A percentile compares a stretch with the other conserved stretches of the same genome.
Evolutionary conservation across 1,284 basidiomycete species (phyloP).

Genomic region (Microstroma glucosiphilum): DNA sequence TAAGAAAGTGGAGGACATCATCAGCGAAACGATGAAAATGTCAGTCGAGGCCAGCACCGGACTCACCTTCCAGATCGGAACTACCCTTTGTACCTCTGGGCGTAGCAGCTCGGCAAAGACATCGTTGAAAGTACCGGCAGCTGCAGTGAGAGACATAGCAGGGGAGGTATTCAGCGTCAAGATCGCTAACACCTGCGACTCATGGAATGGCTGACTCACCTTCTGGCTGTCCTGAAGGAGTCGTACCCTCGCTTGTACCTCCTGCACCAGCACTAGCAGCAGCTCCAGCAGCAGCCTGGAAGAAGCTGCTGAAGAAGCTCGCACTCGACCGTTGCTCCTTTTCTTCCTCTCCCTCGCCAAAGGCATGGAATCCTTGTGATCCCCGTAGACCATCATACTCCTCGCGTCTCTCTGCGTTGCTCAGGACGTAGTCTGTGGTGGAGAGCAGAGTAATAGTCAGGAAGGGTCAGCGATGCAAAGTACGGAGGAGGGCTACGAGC

Average conservation of each 20-base stretch:
- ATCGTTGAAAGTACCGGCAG: slow-evolving; percentile 38
- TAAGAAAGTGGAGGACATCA: neutral
- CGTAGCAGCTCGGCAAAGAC: slow-evolving; percentile 47
- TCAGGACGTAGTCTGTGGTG: slow-evolving; percentile 75
- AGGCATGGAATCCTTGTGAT: slow-evolving; percentile 18
- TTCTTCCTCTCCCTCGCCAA: slow-evolving; percentile 23
- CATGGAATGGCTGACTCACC: neutral
- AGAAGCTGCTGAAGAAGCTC: slow-evolving; percentile 42
- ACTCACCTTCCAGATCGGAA: slow-evolving; percentile 21
- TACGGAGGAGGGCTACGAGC: too few relatives aligned
- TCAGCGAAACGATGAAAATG: slow-evolving; percentile 9
- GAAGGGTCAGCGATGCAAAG: neutral
- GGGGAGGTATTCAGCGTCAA: neutral
- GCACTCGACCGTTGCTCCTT: slow-evolving; percentile 33
- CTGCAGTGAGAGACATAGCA: slow-evolving; percentile 10
- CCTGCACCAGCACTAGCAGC: neutral
- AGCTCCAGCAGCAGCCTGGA: slow-evolving; percentile 7
- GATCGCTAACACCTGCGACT: neutral
- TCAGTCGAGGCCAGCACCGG: neutral
- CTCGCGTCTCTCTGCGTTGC: slow-evolving; percentile 65
- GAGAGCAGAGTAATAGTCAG: too few relatives aligned
- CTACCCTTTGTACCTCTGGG: slow-evolving; percentile 42
- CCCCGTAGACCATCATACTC: slow-evolving; percentile 60
- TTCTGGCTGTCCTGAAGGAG: neutral
- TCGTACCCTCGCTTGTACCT: neutral